A percentile compares a stretch with the other conserved stretches of the same genome.
Evolutionary conservation across 305 asterid species (phyloP).

Genomic region (Ilex paraguariensis): DNA sequence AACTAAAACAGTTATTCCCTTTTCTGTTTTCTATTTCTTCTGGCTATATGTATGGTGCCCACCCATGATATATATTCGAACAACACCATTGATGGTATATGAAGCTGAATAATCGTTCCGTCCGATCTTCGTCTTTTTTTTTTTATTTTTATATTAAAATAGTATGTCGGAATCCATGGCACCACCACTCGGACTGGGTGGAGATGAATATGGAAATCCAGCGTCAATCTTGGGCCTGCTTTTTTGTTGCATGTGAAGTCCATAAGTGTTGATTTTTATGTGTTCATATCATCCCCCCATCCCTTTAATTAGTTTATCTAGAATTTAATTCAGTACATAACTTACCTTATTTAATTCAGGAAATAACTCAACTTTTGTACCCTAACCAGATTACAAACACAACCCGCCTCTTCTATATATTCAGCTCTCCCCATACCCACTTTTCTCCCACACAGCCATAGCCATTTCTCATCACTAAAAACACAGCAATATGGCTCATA

Average conservation of each 20-base stretch:
- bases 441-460: not conserved
- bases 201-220: conserved; percentile 34
- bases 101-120: not conserved
- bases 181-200: not conserved
- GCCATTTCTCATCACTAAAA: not conserved
- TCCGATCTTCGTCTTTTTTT: not conserved
- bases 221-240: conserved; percentile 56
- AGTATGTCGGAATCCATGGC: not conserved
- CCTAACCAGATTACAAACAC: not conserved
- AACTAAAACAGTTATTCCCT: no score
- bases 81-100: conserved; percentile 1
- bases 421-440: not conserved
- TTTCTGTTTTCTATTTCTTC: conserved; percentile 2
- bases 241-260: conserved; percentile 45
- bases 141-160: not conserved
- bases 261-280: conserved; percentile 13
- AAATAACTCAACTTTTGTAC: not conserved
- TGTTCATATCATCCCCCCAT: not conserved
- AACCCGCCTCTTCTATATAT: not conserved
- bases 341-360: no score
- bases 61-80: not conserved
- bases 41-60: conserved; percentile 3
- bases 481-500: conserved; percentile 36
- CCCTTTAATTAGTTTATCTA: no score
- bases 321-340: not conserved